These are phyloP conservation scores for Pseudogymnoascus sp. DNA, from an alignment of 2,329 filamentous ascomycete species.

Conservation along the genomic window DNA sequence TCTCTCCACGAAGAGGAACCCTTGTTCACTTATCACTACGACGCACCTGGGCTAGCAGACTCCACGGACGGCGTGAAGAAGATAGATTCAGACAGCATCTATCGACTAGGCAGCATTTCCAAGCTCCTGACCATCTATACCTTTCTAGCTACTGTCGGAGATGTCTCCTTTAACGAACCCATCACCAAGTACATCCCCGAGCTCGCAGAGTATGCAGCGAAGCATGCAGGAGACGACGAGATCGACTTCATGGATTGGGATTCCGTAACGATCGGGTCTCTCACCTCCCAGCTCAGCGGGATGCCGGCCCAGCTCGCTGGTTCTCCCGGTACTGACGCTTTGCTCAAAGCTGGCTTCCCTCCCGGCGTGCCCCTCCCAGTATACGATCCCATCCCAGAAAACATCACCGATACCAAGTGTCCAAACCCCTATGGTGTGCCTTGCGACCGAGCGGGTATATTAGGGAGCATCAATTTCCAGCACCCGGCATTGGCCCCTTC, in stretches of 20 bases:
- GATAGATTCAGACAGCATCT: slow-evolving; percentile 34
- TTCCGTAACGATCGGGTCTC: slow-evolving; percentile 16
- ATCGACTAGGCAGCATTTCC: slow-evolving; percentile 35
- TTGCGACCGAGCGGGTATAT: neutral
- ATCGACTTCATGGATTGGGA: slow-evolving; percentile 17
- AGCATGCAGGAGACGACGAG: slow-evolving; percentile 11
- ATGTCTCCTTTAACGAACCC: slow-evolving; percentile 31
- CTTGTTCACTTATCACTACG: slow-evolving; percentile 30
- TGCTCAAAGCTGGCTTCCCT: neutral
- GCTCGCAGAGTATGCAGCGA: slow-evolving; percentile 19
- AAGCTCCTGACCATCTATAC: slow-evolving; percentile 37
- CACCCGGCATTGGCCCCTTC: slow-evolving; percentile 29
- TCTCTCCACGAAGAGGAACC: slow-evolving; percentile 26
- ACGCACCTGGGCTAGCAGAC: slow-evolving; percentile 24
- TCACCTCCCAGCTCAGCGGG: slow-evolving; percentile 17
- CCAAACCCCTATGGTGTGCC: neutral
- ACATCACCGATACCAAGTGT: neutral
- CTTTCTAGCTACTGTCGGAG: slow-evolving; percentile 34
- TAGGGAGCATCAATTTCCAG: slow-evolving; percentile 20
- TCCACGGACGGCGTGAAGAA: slow-evolving; percentile 26
- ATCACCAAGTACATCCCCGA: slow-evolving; percentile 37
- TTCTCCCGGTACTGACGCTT: neutral
- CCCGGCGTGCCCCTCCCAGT: neutral
- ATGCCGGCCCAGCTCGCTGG: neutral
- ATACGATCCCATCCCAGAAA: neutral